A percentile compares a stretch with the other conserved stretches of the same genome.
Conservation (phyloP, 1,284 basidiomycete genomes). For the Cutaneotrichosporon cutaneum region DNA sequence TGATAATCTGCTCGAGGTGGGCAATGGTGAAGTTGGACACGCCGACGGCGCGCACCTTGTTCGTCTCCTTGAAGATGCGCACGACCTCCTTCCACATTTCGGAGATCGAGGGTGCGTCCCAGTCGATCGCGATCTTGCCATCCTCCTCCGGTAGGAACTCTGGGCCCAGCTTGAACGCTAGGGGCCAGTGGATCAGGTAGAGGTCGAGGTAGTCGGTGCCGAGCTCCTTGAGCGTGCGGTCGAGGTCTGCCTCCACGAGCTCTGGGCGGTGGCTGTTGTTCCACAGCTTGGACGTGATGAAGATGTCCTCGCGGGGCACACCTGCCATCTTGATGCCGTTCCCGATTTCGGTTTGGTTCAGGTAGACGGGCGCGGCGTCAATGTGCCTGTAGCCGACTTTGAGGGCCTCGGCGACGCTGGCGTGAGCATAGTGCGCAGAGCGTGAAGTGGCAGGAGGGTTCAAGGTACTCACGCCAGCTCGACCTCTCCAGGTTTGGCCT, state of each 20-base stretch:
- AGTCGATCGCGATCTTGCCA: conserved; percentile 31
- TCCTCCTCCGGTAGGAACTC: conserved; percentile 58
- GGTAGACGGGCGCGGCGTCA: conserved; percentile 71
- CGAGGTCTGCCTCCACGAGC: conserved; percentile 68
- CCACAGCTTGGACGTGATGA: conserved; percentile 69
- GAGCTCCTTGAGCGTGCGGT: conserved; percentile 70
- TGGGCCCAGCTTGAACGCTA: conserved; percentile 66
- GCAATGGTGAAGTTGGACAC: conserved; percentile 78
- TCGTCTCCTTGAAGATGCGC: conserved; percentile 43
- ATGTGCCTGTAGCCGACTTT: conserved; percentile 74
- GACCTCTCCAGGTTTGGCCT: conserved; percentile 65
- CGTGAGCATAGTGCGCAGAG: no score
- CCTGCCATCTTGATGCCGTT: conserved; percentile 71
- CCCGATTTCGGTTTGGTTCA: conserved; percentile 68
- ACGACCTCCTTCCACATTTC: conserved; percentile 51
- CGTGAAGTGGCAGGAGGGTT: no score
- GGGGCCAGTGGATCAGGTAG: conserved; percentile 85
- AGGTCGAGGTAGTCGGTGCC: conserved; percentile 74
- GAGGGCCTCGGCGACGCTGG: conserved; percentile 65
- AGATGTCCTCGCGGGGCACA: conserved; percentile 76
- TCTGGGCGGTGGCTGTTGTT: conserved; percentile 47
- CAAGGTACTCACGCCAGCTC: conserved; percentile 48
- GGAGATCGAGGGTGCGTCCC: conserved; percentile 30
- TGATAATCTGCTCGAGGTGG: conserved; percentile 67
- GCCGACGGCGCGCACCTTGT: conserved; percentile 48